These are phyloP conservation scores for Nepenthes alata DNA, from an alignment of 179 eudicot genomes.

Conservation along the genomic window DNA sequence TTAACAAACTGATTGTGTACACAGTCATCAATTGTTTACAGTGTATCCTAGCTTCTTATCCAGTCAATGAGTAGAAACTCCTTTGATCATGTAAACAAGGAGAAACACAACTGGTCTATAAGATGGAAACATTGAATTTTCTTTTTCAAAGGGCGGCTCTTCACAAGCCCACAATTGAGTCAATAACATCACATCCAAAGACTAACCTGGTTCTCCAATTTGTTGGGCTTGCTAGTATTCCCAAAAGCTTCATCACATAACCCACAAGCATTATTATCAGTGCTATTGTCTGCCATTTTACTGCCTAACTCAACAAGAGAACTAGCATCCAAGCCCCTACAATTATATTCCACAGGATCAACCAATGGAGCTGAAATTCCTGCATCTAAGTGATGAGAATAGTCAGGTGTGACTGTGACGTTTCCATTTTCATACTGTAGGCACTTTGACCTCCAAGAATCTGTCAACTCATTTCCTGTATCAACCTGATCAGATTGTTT, in stretches of 20 bases:
- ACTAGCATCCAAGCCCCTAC: neutral
- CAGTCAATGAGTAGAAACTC: too few relatives aligned
- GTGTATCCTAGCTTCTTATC: too few relatives aligned
- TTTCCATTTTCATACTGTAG: conserved; percentile 14
- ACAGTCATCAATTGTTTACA: too few relatives aligned
- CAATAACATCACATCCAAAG: neutral
- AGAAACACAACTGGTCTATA: too few relatives aligned
- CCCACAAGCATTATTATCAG: conserved; percentile 3
- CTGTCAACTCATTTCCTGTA: conserved; percentile 11
- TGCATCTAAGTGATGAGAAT: conserved; percentile 9
- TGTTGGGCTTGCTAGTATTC: conserved; percentile 5
- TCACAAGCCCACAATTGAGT: too few relatives aligned
- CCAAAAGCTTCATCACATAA: conserved; percentile 4
- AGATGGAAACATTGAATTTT: too few relatives aligned
- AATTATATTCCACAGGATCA: conserved; percentile 6
- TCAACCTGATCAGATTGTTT: conserved; percentile 18
- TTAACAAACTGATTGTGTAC: neutral
- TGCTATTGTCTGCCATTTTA: conserved; percentile 6
- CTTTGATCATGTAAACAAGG: too few relatives aligned
- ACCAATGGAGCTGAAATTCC: conserved; percentile 15
- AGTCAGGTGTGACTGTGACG: conserved; percentile 11
- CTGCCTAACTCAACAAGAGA: neutral
- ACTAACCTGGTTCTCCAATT: conserved; percentile 24
- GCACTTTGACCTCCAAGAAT: conserved; percentile 21
- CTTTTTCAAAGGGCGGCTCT: too few relatives aligned